Base-by-base conservation (phyloP, 306 rosid genomes). In the Echinosophora koreensis region DNA sequence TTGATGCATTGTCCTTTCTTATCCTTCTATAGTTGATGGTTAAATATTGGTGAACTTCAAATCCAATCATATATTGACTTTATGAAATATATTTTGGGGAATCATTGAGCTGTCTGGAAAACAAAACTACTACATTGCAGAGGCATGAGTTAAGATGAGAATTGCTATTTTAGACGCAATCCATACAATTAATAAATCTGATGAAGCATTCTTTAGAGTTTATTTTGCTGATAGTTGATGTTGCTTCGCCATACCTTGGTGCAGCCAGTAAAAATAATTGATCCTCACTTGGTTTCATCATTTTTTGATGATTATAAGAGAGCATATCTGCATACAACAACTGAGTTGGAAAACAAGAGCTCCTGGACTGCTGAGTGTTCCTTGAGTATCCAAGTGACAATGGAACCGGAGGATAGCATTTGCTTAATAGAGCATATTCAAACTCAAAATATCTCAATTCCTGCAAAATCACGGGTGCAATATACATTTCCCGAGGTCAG, bases 181-280 rank as follows among this genome's bases (percentile, higher is more conserved):
- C 78, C 58, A 46, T 69, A 52, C 56, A 52, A 54, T 71, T 51
- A 59, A 71, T 46, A 55, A 34, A 66, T 4, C 37, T 58, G 37
- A 37, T 74, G 57, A 76, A 61, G 32, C 72, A 50, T 77, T 55
- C 49, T 58, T 60, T 81, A 15, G 15, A 64, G 16, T 84, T 55
- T 12, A 28, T 16, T 57, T 61, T 41, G 27, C 16, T 41, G 6
- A 70, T 65, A 10, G 52, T 80, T 80, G 22, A 60, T 80, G 72
- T 44, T 80, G 42, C 67, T 78, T 80, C 71, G 58, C 10, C 46
- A 42, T 84, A 79, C 52, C 28, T 66, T 74, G 39, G 30, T 87
- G 94, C 97, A 92, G 98, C 98, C 98, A 12, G 94, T 94, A 64
- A 94, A 90, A 81, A 70, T 94, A 77, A 80, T 92, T 77, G 97